Conservation (phyloP, 2,329 filamentous ascomycete genomes). For the Aspergillus aculeatus region DNA sequence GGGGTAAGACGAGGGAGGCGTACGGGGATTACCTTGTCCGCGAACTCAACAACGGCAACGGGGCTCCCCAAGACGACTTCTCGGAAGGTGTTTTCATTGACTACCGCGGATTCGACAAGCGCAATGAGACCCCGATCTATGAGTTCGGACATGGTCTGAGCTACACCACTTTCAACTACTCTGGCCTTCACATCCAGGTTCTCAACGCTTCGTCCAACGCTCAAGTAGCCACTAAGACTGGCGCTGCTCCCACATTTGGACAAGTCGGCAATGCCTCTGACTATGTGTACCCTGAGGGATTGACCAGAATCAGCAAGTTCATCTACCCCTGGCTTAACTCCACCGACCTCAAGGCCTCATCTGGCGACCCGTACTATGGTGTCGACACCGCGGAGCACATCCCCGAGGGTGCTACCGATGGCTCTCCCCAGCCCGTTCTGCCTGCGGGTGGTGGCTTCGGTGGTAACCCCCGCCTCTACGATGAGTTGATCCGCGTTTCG, state of each 20-base stretch:
- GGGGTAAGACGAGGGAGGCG: constrained; percentile 52
- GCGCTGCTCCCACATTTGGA: constrained; percentile 55
- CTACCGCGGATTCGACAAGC: constrained; percentile 54
- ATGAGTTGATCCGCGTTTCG: constrained; percentile 50
- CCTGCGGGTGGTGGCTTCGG: constrained; percentile 59
- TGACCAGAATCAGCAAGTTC: constrained; percentile 53
- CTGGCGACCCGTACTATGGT: constrained; percentile 56
- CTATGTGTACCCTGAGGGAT: constrained; percentile 56
- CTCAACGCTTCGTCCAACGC: constrained; percentile 50
- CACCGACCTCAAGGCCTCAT: constrained; percentile 54
- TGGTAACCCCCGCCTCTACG: constrained; percentile 58
- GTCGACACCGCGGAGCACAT: constrained; percentile 49
- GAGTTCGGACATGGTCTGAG: constrained; percentile 63
- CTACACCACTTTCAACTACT: constrained; percentile 63
- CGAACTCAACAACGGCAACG: constrained; percentile 56
- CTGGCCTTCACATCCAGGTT: constrained; percentile 53
- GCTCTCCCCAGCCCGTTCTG: constrained; percentile 55
- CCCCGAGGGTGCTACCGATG: constrained; percentile 52
- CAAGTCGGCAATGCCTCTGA: constrained; percentile 48
- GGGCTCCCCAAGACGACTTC: constrained; percentile 59
- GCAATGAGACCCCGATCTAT: constrained; percentile 57
- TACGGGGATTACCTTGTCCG: constrained; percentile 60
- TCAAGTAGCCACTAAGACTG: constrained; percentile 53
- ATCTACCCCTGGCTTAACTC: constrained; percentile 66
- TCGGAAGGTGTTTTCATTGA: constrained; percentile 62